phyloP scores from a whole-genome alignment of 805 yeast genomes.

The Starmerella asiatica region DNA sequence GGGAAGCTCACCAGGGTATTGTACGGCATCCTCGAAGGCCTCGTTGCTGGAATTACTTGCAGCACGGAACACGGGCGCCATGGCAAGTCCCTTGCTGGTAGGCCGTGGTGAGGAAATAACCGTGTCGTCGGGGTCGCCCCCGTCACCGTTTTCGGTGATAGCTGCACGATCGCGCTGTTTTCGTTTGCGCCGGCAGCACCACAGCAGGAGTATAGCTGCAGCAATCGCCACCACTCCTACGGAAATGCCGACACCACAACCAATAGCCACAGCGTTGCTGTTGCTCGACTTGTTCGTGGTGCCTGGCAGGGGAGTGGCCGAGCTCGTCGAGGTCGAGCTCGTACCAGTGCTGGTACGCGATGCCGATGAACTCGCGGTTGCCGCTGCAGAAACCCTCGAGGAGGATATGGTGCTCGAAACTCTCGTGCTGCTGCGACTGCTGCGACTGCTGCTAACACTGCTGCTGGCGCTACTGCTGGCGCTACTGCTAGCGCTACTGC shows the following conservation, averaged over 20 bases:
- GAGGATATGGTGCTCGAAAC: constrained; percentile 22
- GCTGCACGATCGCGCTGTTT: constrained; percentile 14
- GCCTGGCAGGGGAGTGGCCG: constrained; percentile 5
- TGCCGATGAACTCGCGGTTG: constrained; percentile 29
- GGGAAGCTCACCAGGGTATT: constrained; percentile 12
- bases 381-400: constrained; percentile 25
- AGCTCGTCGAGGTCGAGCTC: constrained; percentile 18
- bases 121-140: constrained; percentile 7
- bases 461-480: constrained; percentile 13
- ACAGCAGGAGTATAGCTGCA: constrained; percentile 37
- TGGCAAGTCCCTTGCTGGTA: constrained; percentile 14
- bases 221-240: constrained; percentile 38
- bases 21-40: constrained; percentile 12
- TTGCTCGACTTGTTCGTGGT: constrained; percentile 15
- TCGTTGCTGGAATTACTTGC: constrained; percentile 9
- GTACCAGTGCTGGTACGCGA: constrained; percentile 26
- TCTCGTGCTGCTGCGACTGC: constrained; percentile 16
- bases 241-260: constrained; percentile 80
- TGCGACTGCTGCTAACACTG: constrained; percentile 13
- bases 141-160: constrained; percentile 3
- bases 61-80: constrained; percentile 20
- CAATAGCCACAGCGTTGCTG: constrained; percentile 62
- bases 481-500: constrained; percentile 12
- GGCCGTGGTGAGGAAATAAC: constrained; percentile 20
- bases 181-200: constrained; percentile 37